Conservation (phyloP, 805 yeast genomes). For the Nadsonia fulvescens region DNA sequence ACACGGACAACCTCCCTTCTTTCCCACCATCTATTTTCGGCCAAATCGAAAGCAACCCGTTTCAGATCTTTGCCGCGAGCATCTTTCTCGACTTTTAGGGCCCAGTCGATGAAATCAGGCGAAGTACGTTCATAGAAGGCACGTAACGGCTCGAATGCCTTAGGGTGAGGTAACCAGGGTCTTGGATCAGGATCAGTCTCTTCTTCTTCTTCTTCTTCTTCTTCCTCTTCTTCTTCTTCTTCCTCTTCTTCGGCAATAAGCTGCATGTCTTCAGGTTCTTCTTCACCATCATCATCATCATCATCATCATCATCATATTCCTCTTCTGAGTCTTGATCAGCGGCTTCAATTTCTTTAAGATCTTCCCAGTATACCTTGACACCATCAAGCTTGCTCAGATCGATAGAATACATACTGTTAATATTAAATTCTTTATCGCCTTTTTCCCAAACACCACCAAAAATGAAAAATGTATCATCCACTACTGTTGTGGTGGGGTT, state of each 20-base stretch:
- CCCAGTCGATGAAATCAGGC: slow-evolving; percentile 80
- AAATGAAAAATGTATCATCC: slow-evolving; percentile 68
- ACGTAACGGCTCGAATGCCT: slow-evolving; percentile 72
- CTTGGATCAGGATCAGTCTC: slow-evolving; percentile 74
- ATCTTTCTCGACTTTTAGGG: slow-evolving; percentile 67
- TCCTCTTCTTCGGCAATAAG: slow-evolving; percentile 22
- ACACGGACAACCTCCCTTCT: slow-evolving; percentile 82
- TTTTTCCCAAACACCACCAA: slow-evolving; percentile 78
- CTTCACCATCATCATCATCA: slow-evolving; percentile 58
- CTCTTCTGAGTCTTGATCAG: slow-evolving; percentile 29
- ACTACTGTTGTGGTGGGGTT: slow-evolving; percentile 73
- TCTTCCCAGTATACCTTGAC: slow-evolving; percentile 84
- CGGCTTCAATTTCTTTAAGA: slow-evolving; percentile 33
- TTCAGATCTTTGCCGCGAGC: slow-evolving; percentile 82
- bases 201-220: slow-evolving; percentile 47
- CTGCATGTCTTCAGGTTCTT: slow-evolving; percentile 28
- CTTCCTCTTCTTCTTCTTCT: slow-evolving; percentile 40
- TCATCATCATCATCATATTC: slow-evolving; percentile 47
- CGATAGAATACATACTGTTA: slow-evolving; percentile 75
- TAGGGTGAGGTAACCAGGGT: slow-evolving; percentile 96
- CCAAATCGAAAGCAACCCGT: slow-evolving; percentile 72
- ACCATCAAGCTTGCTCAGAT: slow-evolving; percentile 75
- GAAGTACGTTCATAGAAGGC: slow-evolving; percentile 77
- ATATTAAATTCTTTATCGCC: slow-evolving; percentile 75
- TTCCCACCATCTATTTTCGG: slow-evolving; percentile 97